phyloP scores from a whole-genome alignment of 169 alveolate species.

The Plasmodium gaboni region DNA sequence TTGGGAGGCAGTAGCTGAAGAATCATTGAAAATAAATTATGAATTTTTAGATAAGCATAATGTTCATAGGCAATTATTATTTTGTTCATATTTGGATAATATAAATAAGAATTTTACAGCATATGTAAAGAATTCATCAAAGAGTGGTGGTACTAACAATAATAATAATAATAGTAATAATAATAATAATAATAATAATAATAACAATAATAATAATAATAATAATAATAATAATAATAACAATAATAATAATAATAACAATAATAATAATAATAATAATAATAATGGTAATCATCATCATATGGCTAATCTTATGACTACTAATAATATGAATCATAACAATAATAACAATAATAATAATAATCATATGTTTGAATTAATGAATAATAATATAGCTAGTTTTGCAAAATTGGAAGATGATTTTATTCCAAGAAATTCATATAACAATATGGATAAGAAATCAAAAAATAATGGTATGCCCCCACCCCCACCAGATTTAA shows the following conservation, averaged over 20 bases:
- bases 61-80: slow-evolving; percentile 37
- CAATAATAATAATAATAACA: neutral
- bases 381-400: neutral
- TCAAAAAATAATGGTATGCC: neutral
- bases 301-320: neutral
- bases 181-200: neutral
- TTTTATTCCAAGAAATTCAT: neutral
- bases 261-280: neutral
- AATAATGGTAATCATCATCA: neutral
- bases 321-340: neutral
- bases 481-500: neutral
- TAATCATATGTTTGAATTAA: neutral
- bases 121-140: slow-evolving; percentile 39
- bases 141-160: neutral
- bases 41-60: slow-evolving; percentile 69
- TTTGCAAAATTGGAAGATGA: slow-evolving; percentile 5
- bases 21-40: slow-evolving; percentile 75
- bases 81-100: slow-evolving; percentile 44
- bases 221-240: neutral
- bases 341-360: neutral
- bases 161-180: neutral
- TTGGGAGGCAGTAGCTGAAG: slow-evolving; percentile 82
- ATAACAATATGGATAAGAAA: neutral
- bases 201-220: neutral
- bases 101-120: slow-evolving; percentile 30